Percentiles rank a stretch among this genome's conserved stretches.
Evolutionary conservation across 345 rosid genomes (phyloP).

Genomic region (Lepidium sativum): DNA sequence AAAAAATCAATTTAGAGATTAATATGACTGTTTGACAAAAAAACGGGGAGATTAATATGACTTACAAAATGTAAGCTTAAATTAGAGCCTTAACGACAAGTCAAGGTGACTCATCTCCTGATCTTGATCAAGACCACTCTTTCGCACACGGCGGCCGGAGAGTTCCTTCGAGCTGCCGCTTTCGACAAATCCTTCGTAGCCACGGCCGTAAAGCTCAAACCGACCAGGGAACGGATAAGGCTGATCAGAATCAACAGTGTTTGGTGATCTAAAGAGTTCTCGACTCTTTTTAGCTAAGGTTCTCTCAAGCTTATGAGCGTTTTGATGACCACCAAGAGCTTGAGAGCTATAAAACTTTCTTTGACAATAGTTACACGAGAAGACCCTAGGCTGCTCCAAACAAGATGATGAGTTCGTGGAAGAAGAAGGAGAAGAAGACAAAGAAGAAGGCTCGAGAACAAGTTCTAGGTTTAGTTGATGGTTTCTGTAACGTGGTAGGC

Average conservation of each 20-base stretch:
- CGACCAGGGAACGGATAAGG: conserved; percentile 22
- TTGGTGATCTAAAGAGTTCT: conserved; percentile 30
- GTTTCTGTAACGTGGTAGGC: too few relatives aligned
- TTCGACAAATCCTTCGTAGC: conserved; percentile 33
- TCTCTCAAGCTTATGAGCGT: conserved; percentile 92
- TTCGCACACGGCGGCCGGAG: conserved; percentile 28
- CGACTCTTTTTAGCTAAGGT: conserved; percentile 85
- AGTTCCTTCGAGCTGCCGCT: conserved; percentile 32
- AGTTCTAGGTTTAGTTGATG: too few relatives aligned
- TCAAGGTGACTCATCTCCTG: conserved; percentile 65
- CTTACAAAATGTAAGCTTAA: neutral
- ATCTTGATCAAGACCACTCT: conserved; percentile 47
- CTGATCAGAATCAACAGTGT: conserved; percentile 13
- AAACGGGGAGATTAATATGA: too few relatives aligned
- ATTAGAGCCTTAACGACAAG: conserved; percentile 72
- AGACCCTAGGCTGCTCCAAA: conserved; percentile 44
- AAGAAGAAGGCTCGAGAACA: too few relatives aligned
- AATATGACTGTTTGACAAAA: conserved; percentile 10
- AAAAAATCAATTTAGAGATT: neutral
- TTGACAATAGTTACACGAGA: conserved; percentile 91
- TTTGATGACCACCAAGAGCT: conserved; percentile 99
- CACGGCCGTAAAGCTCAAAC: conserved; percentile 34
- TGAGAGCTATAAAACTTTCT: conserved; percentile 93
- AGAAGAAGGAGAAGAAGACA: too few relatives aligned
- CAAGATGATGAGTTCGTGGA: conserved; percentile 23